Percentiles rank a stretch among this genome's conserved stretches.
Evolutionary conservation across 164 flowering plant species (phyloP).

Genomic region (Umbilicus rupestris): DNA sequence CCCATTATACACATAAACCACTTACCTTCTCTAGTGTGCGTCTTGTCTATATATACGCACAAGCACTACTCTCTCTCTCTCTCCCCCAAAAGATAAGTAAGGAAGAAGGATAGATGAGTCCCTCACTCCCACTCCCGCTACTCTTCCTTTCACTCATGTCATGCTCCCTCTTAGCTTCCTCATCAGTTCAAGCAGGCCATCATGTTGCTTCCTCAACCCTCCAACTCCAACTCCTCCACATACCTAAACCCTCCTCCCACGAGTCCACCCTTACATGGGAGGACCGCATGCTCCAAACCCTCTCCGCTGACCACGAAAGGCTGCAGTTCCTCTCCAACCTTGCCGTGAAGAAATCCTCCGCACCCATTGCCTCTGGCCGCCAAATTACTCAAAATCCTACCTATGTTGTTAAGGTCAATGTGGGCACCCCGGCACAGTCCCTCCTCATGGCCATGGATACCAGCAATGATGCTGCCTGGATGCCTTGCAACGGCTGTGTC

Average conservation of each 20-base stretch:
- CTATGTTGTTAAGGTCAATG: slow-evolving; percentile 51
- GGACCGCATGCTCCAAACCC: slow-evolving; percentile 31
- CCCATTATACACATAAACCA: no score
- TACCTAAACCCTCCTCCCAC: slow-evolving; percentile 41
- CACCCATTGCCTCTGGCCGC: slow-evolving; percentile 72
- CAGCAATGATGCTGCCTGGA: slow-evolving; percentile 79
- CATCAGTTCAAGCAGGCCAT: no score
- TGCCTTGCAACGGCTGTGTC: slow-evolving; percentile 80
- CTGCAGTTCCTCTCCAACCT: slow-evolving; percentile 25
- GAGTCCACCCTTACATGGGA: slow-evolving; percentile 31
- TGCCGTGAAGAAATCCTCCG: slow-evolving; percentile 32
- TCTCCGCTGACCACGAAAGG: slow-evolving; percentile 31
- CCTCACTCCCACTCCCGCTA: no score
- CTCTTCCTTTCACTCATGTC: no score
- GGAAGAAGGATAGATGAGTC: no score
- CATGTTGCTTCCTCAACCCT: no score
- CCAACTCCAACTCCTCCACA: slow-evolving; percentile 41
- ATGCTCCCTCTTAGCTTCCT: no score
- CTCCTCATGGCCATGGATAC: slow-evolving; percentile 76
- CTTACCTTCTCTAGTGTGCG: no score
- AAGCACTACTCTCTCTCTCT: no score
- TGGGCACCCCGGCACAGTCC: slow-evolving; percentile 77
- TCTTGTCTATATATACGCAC: no score
- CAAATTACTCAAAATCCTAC: slow-evolving; percentile 60
- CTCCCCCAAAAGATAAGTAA: no score